phyloP scores from a whole-genome alignment of 805 yeast genomes.

The Yarrowia osloensis region DNA sequence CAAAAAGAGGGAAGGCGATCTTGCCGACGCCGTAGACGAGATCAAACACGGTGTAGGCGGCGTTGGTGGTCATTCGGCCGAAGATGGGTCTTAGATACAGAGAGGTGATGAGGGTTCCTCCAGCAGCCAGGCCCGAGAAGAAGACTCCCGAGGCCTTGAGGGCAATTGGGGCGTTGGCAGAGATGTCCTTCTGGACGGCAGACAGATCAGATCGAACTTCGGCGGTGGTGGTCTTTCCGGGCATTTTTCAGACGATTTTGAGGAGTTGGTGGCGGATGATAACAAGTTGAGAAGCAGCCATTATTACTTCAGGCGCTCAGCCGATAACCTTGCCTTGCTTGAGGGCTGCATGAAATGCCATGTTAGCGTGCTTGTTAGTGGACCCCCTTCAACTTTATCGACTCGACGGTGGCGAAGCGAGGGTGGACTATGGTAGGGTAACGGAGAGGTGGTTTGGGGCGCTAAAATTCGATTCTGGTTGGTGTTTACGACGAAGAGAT shows the following conservation, averaged over 20 bases:
- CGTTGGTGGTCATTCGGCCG: background rate
- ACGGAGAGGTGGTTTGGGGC: no score
- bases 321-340: background rate
- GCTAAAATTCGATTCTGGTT: no score
- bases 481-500: no score
- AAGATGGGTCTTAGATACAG: background rate
- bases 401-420: no score
- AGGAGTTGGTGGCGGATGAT: no score
- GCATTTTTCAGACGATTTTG: background rate
- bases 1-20: background rate
- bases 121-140: conserved; percentile 19
- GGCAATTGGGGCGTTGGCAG: background rate
- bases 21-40: conserved; percentile 20
- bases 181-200: background rate
- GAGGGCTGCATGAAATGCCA: background rate
- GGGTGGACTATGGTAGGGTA: no score
- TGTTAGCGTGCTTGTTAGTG: no score
- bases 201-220: background rate
- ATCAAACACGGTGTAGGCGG: conserved; percentile 3
- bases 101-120: conserved; percentile 18
- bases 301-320: background rate
- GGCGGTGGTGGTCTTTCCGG: background rate
- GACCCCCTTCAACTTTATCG: no score
- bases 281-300: no score
- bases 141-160: conserved; percentile 12